Base-by-base conservation (phyloP, 2,329 filamentous ascomycete species). In the Aaosphaeria pasadenensis region DNA sequence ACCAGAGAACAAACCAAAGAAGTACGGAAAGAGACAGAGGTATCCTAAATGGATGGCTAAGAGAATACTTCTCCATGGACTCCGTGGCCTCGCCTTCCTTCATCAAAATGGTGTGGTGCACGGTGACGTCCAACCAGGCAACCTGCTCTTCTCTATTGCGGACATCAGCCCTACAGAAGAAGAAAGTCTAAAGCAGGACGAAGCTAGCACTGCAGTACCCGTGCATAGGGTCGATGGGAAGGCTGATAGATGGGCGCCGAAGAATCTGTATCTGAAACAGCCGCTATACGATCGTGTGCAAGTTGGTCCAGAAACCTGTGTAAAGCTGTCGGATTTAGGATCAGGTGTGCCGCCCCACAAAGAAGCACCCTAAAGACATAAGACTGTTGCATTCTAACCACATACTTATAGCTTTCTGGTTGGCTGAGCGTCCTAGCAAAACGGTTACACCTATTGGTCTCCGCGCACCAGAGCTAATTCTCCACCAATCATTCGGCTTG, bases 91-190 rank as follows among this genome's bases (percentile, higher is more conserved):
- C 39, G 58, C 60, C 40, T 57, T 62, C 53, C 58, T 77, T n/a
- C 72, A 76, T 44, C 49, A 66, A 36, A 61, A 67, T 32, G 62
- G 64, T 17, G 66, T 76, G 51, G 63, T 64, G 35, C 71, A 77
- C 59, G 70, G 73, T 52, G 72, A 71, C 44, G 61, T 72, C 30
- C 67, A 71, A 41, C 67, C 68, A 11, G 70, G 67, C 39, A 72
- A 72, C 50, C 60, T 72, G 49, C 65, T 73, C 39, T 71, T 72
- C 45, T 33, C 56, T 39, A 53, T 70, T 39, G n/a, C 58, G 39
- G 44, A 64, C 45, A 60, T 72, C 38, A 49, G 63, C 44, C 54
- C 48, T 30, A 24, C 44, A 30, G 11, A 41, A 40, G 51, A 54
- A 41, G 49, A 58, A 9, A 41, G 53, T 45, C 52, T 66, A 42